Conservation (phyloP, 768 basidiomycete species). For the Stropharia rugosoannulata region DNA sequence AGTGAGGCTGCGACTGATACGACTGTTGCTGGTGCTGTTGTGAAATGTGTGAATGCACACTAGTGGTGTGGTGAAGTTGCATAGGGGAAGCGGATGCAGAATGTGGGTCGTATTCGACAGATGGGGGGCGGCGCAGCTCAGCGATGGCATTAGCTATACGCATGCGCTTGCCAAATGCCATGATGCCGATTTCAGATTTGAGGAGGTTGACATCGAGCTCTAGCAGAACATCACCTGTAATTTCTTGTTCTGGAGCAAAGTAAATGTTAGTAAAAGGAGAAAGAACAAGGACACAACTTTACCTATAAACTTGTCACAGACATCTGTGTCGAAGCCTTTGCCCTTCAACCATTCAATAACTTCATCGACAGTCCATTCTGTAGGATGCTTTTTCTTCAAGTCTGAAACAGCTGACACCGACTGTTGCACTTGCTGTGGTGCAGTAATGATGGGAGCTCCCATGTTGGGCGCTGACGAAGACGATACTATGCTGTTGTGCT, state of each 20-base stretch:
- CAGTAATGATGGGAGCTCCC: constrained; percentile 4
- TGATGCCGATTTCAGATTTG: constrained; percentile 91
- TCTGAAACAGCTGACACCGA: constrained; percentile 13
- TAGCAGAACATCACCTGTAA: constrained; percentile 94
- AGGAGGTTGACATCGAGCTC: constrained; percentile 91
- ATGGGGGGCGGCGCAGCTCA: constrained; percentile 78
- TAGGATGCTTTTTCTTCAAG: constrained; percentile 46
- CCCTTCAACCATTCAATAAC: constrained; percentile 85
- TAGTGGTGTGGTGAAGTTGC: constrained; percentile 18
- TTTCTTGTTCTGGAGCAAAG: constrained; percentile 82
- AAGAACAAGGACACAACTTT: constrained; percentile 21
- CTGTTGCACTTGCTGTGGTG: constrained; percentile 2
- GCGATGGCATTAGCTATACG: constrained; percentile 91
- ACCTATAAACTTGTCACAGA: constrained; percentile 88
- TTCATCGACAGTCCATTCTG: constrained; percentile 85
- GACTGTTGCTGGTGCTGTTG: constrained; percentile 21
- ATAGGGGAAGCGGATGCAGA: constrained; percentile 15
- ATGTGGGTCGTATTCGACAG: constrained; percentile 54
- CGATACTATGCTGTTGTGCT: constrained; percentile 38
- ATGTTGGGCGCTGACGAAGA: constrained; percentile 19
- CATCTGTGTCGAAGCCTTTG: constrained; percentile 82
- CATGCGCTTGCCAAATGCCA: constrained; percentile 92
- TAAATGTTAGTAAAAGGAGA: constrained; percentile 2
- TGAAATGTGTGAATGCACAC: background rate
- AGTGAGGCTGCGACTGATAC: constrained; percentile 35